These are phyloP conservation scores for Cicer judaicum DNA, from an alignment of 306 rosid genomes.

Conservation along the genomic window DNA sequence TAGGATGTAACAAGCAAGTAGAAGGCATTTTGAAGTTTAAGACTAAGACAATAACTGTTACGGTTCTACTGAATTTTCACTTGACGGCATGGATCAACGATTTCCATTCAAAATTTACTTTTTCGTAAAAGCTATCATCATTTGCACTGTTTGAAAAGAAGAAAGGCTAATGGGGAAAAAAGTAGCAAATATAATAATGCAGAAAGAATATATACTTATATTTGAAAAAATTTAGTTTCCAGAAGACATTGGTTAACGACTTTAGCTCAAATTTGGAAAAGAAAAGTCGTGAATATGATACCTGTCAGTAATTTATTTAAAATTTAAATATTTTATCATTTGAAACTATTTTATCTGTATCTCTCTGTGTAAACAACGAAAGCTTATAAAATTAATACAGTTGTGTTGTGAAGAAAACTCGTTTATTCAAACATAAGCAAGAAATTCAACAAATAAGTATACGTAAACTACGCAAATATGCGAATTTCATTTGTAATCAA, in stretches of 20 bases:
- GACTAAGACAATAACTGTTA: neutral
- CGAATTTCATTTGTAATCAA: neutral
- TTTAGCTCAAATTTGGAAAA: slow-evolving; percentile 35
- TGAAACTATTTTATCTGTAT: slow-evolving; percentile 37
- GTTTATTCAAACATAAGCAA: slow-evolving; percentile 26
- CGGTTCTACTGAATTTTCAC: slow-evolving; percentile 8
- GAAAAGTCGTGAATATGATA: slow-evolving; percentile 20
- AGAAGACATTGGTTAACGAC: slow-evolving; percentile 14
- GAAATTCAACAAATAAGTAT: slow-evolving; percentile 27
- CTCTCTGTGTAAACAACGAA: slow-evolving; percentile 10
- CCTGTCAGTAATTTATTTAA: slow-evolving; percentile 8
- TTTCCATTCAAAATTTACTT: neutral
- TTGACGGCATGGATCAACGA: slow-evolving; percentile 23
- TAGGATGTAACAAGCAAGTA: neutral
- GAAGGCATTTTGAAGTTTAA: slow-evolving; percentile 19
- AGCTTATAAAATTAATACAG: slow-evolving; percentile 28
- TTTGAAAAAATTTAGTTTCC: slow-evolving; percentile 23
- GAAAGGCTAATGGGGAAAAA: neutral
- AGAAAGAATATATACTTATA: slow-evolving; percentile 17
- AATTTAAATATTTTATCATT: slow-evolving; percentile 15
- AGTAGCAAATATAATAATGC: slow-evolving; percentile 27
- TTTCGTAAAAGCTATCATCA: slow-evolving; percentile 3
- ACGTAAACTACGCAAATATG: slow-evolving; percentile 14
- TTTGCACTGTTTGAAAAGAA: slow-evolving; percentile 5
- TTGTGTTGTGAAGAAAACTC: slow-evolving; percentile 1